Base-by-base conservation (phyloP, 2,329 filamentous ascomycete genomes). In the Endoconidiophora laricicola region DNA sequence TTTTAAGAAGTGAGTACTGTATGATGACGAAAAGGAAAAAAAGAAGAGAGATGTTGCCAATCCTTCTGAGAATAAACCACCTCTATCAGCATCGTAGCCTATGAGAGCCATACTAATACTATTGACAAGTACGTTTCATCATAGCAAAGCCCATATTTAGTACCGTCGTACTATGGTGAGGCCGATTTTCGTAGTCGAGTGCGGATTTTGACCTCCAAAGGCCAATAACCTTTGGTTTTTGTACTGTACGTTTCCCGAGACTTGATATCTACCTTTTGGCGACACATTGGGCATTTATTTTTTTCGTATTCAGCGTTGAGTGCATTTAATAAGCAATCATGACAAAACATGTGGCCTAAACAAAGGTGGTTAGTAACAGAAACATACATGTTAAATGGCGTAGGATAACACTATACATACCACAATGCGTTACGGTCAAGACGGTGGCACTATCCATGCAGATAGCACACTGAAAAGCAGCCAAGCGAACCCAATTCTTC, bases 401-500 rank as follows among this genome's bases (percentile, higher is more conserved):
- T 12, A 24, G 18, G 24, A 36, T 14, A 14, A 41, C 4, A 37
- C 24, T 20, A 37, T 37, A 65, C 75, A 55, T 74, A 81, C 78
- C 78, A 61, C 78, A 82, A 60, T 80, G 74, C 2, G 78, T 82
- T 43, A 80, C 72, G 1, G 76, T 79, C 54, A 82, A 57, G 24
- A 68, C 65, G 1, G 69, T 71, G 23, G 68, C 71, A 54, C 76
- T 68, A 54, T 81, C 78, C 74, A 81, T 78, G 62, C 78, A 82
- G 52, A 82, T 81, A 41, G 78, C 75, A 54, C 78, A 82, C 61
- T 81, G 74, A 44, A 80, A 78, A 3, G 66, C 65, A 42, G 69
- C 66, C 14, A 82, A 61, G 59, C 73, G 76, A 58, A 68, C 60
- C 46, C 62, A 52, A 26, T 67, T 9, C 70, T 73, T 46, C 50